A percentile compares a stretch with the other conserved stretches of the same genome.
Conservation (phyloP, 208 protist species). For the Herpetomonas samuelpessoai region DNA sequence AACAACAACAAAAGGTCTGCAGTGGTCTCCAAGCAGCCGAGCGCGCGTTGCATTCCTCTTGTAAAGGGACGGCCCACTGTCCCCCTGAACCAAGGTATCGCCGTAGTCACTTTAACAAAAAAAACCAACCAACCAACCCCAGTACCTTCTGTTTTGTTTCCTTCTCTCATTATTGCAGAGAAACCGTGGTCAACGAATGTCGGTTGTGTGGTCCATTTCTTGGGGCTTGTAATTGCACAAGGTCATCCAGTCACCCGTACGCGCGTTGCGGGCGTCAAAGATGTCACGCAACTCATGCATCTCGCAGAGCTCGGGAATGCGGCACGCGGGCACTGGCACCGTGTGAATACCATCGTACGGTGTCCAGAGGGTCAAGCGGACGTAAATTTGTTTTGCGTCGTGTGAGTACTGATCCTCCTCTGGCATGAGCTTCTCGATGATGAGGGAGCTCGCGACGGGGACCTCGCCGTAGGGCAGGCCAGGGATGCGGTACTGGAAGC, state of each 20-base stretch:
- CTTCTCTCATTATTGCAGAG: neutral
- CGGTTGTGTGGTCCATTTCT: slow-evolving; percentile 77
- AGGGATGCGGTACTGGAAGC: slow-evolving; percentile 60
- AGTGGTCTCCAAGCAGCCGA: slow-evolving; percentile 6
- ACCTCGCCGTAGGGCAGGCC: slow-evolving; percentile 66
- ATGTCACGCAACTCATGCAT: slow-evolving; percentile 59
- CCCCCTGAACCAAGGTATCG: too few relatives aligned
- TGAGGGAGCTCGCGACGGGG: slow-evolving; percentile 62
- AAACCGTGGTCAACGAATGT: slow-evolving; percentile 53
- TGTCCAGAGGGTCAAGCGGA: slow-evolving; percentile 63
- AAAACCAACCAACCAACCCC: neutral
- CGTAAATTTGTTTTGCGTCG: slow-evolving; percentile 40
- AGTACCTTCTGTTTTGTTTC: slow-evolving; percentile 3
- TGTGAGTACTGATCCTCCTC: slow-evolving; percentile 27
- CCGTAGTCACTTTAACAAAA: too few relatives aligned
- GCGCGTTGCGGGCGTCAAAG: slow-evolving; percentile 46
- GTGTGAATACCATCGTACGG: slow-evolving; percentile 62
- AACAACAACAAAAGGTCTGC: neutral
- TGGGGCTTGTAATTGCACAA: slow-evolving; percentile 64
- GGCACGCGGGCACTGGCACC: slow-evolving; percentile 46
- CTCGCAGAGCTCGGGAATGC: slow-evolving; percentile 70
- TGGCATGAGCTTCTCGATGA: slow-evolving; percentile 72
- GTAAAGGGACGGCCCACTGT: too few relatives aligned
- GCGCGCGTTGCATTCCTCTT: too few relatives aligned
- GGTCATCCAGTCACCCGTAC: slow-evolving; percentile 70